These are phyloP conservation scores for Sugiyamaella boreocaroliniensis DNA, from an alignment of 805 yeast genomes.

Conservation along the genomic window DNA sequence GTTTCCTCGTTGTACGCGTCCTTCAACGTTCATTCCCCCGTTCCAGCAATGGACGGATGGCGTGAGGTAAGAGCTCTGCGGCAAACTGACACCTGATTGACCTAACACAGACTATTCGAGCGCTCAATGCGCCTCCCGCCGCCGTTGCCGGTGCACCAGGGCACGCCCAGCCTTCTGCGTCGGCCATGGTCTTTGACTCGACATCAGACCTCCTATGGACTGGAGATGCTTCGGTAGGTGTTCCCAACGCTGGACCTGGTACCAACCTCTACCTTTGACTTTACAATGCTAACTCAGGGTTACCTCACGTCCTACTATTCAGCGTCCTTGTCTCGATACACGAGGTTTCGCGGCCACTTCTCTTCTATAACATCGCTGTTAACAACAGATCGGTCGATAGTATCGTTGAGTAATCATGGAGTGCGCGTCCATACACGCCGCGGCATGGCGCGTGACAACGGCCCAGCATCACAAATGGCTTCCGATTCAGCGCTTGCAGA, in stretches of 20 bases:
- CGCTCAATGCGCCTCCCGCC: constrained; percentile 16
- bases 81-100: neutral
- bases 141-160: constrained; percentile 15
- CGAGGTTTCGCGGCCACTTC: constrained; percentile 36
- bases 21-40: neutral
- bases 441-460: constrained; percentile 40
- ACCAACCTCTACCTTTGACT: neutral
- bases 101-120: constrained; percentile 13
- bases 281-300: constrained; percentile 27
- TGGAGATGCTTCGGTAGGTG: constrained; percentile 58
- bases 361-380: constrained; percentile 42
- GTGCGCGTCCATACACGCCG: constrained; percentile 50
- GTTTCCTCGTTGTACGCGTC: neutral
- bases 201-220: constrained; percentile 78
- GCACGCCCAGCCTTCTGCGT: constrained; percentile 9
- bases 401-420: constrained; percentile 48
- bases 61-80: constrained; percentile 12
- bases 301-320: constrained; percentile 39
- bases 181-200: constrained; percentile 51
- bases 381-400: constrained; percentile 49
- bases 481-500: constrained; percentile 10
- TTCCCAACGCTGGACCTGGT: neutral
- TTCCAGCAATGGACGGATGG: constrained; percentile 16
- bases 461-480: neutral
- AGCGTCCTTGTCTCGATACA: constrained; percentile 47